phyloP scores from a whole-genome alignment of 176 grass and related monocot genomes.

The Otatea glauca region DNA sequence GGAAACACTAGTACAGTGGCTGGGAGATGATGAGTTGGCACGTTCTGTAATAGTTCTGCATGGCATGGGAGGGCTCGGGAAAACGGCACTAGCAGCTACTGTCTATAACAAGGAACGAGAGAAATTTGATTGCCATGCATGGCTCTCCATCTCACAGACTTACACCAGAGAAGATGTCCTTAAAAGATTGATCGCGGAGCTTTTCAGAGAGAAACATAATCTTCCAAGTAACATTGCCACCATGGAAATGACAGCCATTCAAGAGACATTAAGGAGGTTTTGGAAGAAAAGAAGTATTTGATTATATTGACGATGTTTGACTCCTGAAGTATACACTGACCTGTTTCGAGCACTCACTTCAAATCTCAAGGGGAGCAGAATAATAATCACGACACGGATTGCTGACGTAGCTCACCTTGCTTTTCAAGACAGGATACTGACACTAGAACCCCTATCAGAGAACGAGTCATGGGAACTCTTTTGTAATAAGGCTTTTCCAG shows the following conservation, averaged over 20 bases:
- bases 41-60: slow-evolving; percentile 4
- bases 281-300: not conserved
- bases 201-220: not conserved
- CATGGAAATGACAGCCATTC: not conserved
- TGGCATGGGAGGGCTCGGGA: slow-evolving; percentile 21
- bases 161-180: not conserved
- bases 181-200: not conserved
- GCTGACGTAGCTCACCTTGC: not conserved
- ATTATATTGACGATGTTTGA: slow-evolving; percentile 2
- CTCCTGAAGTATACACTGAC: not conserved
- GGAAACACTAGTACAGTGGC: not conserved
- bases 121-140: slow-evolving; percentile 12
- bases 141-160: slow-evolving; percentile 33
- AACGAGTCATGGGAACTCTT: not conserved
- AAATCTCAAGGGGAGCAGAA: not conserved
- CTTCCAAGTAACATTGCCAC: slow-evolving; percentile 7
- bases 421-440: not conserved
- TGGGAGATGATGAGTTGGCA: not conserved
- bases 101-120: not conserved
- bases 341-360: not conserved
- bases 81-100: slow-evolving; percentile 12
- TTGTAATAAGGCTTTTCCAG: not conserved
- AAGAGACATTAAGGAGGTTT: not conserved
- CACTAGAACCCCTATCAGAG: not conserved
- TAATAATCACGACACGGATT: not conserved